Conservation (phyloP, 31 red algal genomes). For the Odonthalia washingtoniensis region DNA sequence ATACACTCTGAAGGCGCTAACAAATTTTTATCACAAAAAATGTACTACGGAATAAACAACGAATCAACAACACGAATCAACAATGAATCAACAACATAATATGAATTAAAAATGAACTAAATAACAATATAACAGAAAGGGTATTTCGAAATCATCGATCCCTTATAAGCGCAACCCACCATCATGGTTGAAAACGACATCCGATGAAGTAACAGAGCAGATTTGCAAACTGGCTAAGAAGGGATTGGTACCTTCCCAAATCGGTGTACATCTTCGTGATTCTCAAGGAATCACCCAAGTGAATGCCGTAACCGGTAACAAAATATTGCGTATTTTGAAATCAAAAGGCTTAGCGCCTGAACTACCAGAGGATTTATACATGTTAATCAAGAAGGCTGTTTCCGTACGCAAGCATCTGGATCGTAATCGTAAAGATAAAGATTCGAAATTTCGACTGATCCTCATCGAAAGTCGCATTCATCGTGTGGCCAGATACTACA, state of each 20-base stretch:
- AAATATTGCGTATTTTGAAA: constrained; percentile 90
- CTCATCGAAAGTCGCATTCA: constrained; percentile 94
- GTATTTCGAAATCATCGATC: constrained; percentile 76
- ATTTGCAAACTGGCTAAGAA: constrained; percentile 91
- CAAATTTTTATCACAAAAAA: background rate
- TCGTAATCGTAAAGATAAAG: constrained; percentile 94
- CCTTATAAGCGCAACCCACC: constrained; percentile 89
- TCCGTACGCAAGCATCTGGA: constrained; percentile 97
- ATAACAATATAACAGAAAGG: constrained; percentile 66
- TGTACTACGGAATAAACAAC: background rate
- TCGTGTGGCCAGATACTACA: constrained; percentile 92
- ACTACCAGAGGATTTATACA: constrained; percentile 94
- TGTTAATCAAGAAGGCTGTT: constrained; percentile 97
- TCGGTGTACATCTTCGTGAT: constrained; percentile 92
- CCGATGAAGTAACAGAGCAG: constrained; percentile 85
- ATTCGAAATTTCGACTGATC: constrained; percentile 97
- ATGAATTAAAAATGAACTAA: background rate
- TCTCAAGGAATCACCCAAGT: constrained; percentile 91
- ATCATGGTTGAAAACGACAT: constrained; percentile 85
- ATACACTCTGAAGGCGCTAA: background rate
- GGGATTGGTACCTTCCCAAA: constrained; percentile 92
- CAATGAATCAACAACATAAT: background rate
- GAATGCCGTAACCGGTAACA: constrained; percentile 86
- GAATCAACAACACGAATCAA: background rate
- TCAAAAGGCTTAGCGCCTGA: constrained; percentile 85